Evolutionary conservation across 1,284 basidiomycete genomes (phyloP), one percentile per base, ranked within the genome.

Genomic region (Meira nashicola): DNA sequence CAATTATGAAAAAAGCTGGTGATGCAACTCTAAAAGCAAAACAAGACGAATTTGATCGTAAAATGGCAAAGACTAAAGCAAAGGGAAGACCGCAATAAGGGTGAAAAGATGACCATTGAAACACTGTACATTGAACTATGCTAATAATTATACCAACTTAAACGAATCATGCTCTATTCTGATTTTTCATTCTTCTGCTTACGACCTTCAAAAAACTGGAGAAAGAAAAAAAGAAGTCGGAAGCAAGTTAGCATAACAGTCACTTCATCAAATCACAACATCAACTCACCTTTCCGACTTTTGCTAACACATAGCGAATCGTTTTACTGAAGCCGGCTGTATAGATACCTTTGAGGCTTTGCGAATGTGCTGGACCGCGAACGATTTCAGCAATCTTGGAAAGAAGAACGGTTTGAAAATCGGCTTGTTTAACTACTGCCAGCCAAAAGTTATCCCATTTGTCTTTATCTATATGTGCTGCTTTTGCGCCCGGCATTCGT

Each of bases 1-100:
- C 92, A 37, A 93, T 96, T 74, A 94, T 84, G 38, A 90, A 94
- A 44, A 90, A 89, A 67, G 97, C 85, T 40, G 89, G 93, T 81
- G 94, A 94, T 51, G 85, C 82, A 39, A 90, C 88, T 68, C 86
- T 84, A 25, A 59, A 63, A 23, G 60, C 64, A 49, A 62, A 62
- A 55, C 64, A 67, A 60, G 67, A 65, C 57, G 41, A 41, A 40
- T 67, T 63, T 57, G 65, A 69, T 53, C 58, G 63, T 52, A 23
- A 41, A 47, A 33, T 38, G 11, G 14, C 38, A 2, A 54, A 39
- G 23, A n/a, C 14, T 28, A 60, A 62, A 23, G 53, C 10, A 17
- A 54, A 7, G 43, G 53, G 53, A 21, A 43, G 53, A 28, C 33
- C 53, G 6, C 12, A 15, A 21, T 21, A 15, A 50, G 12, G n/a